Evolutionary conservation across 2,329 filamentous ascomycete genomes (phyloP).

Genomic region (Hypoxylon rubiginosum): DNA sequence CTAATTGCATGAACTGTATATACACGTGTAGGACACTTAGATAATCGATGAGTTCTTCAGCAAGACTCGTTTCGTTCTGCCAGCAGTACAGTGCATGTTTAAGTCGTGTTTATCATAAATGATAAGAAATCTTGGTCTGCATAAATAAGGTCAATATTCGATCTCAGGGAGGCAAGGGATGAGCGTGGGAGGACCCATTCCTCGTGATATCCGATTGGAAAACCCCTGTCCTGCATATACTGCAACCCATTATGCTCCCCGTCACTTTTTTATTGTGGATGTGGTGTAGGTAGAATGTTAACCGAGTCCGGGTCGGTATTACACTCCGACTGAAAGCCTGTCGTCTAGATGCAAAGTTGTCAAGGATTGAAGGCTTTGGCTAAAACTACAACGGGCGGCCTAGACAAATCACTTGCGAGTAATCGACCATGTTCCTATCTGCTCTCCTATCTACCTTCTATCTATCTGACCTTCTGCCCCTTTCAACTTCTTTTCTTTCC

Average conservation of each 20-base stretch:
- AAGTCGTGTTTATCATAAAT: constrained; percentile 17
- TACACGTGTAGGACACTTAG: constrained; percentile 12
- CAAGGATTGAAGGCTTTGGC: constrained; percentile 21
- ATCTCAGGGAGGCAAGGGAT: constrained; percentile 18
- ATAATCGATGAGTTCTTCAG: constrained; percentile 7
- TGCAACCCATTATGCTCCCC: constrained; percentile 24
- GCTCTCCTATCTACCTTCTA: neutral
- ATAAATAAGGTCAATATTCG: constrained; percentile 23
- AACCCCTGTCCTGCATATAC: constrained; percentile 24
- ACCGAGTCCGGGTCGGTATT: constrained; percentile 32
- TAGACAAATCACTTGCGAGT: neutral
- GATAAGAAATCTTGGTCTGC: constrained; percentile 27
- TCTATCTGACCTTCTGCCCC: neutral
- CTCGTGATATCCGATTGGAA: constrained; percentile 13
- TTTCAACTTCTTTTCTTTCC: neutral
- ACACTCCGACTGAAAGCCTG: constrained; percentile 25
- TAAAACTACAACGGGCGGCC: constrained; percentile 16
- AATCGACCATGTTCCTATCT: neutral
- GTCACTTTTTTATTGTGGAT: constrained; percentile 19
- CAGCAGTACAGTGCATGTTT: constrained; percentile 18
- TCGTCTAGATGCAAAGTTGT: constrained; percentile 4
- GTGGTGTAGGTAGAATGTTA: constrained; percentile 16
- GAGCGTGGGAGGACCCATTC: constrained; percentile 6
- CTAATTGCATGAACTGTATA: constrained; percentile 23
- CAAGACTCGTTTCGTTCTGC: constrained; percentile 10